Conservation (phyloP, 2,329 filamentous ascomycete species). For the Cladosporium sp. region DNA sequence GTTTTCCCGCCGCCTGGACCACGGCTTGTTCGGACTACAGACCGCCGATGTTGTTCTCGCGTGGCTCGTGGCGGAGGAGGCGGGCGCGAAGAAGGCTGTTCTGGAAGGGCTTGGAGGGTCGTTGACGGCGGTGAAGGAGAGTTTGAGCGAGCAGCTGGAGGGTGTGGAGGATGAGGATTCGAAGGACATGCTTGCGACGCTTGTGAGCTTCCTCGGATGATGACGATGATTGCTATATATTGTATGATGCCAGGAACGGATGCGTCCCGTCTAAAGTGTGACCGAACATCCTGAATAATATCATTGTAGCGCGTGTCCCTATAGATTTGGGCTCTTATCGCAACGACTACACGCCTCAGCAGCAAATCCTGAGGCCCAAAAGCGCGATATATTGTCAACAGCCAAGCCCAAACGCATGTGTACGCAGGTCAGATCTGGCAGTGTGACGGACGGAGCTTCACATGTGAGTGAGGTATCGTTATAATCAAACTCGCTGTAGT, state of each 20-base stretch:
- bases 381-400: too few species aligned
- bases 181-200: slow-evolving; percentile 66
- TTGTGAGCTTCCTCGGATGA: slow-evolving; percentile 46
- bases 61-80: slow-evolving; percentile 90
- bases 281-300: too few species aligned
- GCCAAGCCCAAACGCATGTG: too few species aligned
- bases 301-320: too few species aligned
- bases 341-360: too few species aligned
- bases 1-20: slow-evolving; percentile 74
- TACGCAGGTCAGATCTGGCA: too few species aligned
- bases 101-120: slow-evolving; percentile 60
- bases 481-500: too few species aligned
- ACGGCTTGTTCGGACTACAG: slow-evolving; percentile 80
- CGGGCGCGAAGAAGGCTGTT: slow-evolving; percentile 68
- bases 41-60: slow-evolving; percentile 81
- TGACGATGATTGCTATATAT: neutral
- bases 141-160: slow-evolving; percentile 68
- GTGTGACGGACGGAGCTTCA: too few species aligned
- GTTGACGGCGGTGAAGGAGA: slow-evolving; percentile 62
- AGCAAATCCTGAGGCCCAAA: too few species aligned
- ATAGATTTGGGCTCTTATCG: too few species aligned
- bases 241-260: neutral
- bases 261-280: neutral
- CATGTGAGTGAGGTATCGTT: too few species aligned
- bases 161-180: slow-evolving; percentile 52